Conservation (phyloP, 176 grass and related monocot genomes). For the Paspalum notatum region DNA sequence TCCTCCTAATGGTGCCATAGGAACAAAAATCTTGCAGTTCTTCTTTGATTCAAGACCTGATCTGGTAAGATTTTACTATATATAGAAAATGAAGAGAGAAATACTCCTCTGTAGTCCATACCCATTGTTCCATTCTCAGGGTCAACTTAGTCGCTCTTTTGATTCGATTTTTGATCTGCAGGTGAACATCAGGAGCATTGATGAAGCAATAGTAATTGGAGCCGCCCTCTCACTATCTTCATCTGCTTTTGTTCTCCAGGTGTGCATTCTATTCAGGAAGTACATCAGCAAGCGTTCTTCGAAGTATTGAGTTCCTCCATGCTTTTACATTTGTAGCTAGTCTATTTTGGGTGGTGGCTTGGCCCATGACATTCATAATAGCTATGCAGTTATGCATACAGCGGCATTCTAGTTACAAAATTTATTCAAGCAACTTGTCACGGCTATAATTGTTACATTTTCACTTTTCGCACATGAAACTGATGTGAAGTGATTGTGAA, state of each 20-base stretch:
- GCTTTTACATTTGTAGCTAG: slow-evolving; percentile 3
- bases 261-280: slow-evolving; percentile 28
- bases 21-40: slow-evolving; percentile 95
- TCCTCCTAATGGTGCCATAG: slow-evolving; percentile 88
- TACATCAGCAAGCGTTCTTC: not conserved
- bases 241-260: slow-evolving; percentile 99
- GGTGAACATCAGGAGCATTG: slow-evolving; percentile 97
- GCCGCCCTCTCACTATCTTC: slow-evolving; percentile 96
- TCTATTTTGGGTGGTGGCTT: not conserved
- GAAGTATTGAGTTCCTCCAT: not conserved
- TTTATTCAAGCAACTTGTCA: not conserved
- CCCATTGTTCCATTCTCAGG: not conserved
- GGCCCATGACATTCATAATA: not conserved
- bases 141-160: slow-evolving; percentile 12
- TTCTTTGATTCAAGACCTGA: slow-evolving; percentile 90
- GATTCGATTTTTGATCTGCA: slow-evolving; percentile 42
- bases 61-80: slow-evolving; percentile 52
- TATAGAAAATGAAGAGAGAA: not conserved
- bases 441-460: not conserved
- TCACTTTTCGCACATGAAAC: not conserved
- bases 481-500: slow-evolving; percentile 13
- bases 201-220: slow-evolving; percentile 98
- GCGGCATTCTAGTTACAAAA: not conserved
- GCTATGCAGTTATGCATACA: not conserved
- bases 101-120: too few relatives aligned